Base-by-base conservation (phyloP, 192 early-diverging fungal species). In the Linnemannia hyalina region DNA sequence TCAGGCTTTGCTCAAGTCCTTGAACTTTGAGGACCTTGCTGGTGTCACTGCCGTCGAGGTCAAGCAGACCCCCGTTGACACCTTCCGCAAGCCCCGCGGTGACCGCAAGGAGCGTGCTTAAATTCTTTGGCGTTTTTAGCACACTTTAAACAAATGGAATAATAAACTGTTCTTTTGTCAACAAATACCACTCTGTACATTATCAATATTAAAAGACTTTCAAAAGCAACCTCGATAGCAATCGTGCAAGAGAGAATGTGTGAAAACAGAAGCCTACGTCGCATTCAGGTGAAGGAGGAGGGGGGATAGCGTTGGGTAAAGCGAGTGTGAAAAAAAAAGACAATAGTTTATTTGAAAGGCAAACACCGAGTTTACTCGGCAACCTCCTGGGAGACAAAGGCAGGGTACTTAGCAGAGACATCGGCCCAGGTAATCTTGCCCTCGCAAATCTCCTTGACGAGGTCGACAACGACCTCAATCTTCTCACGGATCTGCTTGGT, bases 1-100 rank as follows among this genome's bases (percentile, higher is more conserved):
- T 83, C 91, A 96, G 96, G 95, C 93, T 75, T 94, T 99, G 89
- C 94, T 99, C 90, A 99, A 99, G 95, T 91, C 95, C 78, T 92
- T 99, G 87, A 97, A 97, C 95, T 95, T 98, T 90, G 98, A 99
- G 87, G 95, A 94, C 91, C 90, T 99, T 84, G 89, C 94, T 73
- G 95, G 96, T 78, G 93, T 99, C 88, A 89, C 89, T 73, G 94
- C 96, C 83, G 90, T 92, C 46, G 88, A 90, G 75, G 71, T 80
- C 78, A 85, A 85, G 74, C 83, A 85, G 83, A n/a, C 74, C 41
- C 13, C 46, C 52, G 54, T 80, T 35, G 83, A 85, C 57, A 76
- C 63, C 57, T 75, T 38, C 74, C 82, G 83, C 76, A 76, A 76
- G 74, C 82, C 82, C 71, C 82, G 82, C 46, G 74, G 68, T 69